phyloP scores from a whole-genome alignment of 2,329 filamentous ascomycete genomes.

The Hypoxylon sp. region DNA sequence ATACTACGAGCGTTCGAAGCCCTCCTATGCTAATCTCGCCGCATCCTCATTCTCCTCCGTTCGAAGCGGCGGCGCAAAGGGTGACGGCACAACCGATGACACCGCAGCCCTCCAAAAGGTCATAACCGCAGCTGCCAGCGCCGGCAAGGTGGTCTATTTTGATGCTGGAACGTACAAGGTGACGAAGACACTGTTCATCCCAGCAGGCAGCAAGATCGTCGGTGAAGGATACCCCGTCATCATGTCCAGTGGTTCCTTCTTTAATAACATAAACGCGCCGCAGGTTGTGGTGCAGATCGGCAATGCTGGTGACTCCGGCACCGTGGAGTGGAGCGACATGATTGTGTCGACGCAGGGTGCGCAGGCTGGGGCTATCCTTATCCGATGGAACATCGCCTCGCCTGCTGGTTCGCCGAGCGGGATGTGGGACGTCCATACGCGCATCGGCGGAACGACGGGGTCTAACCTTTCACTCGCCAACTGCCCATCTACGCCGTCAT shows the following conservation, averaged over 20 bases:
- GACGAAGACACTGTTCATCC: constrained; percentile 67
- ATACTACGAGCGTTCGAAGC: constrained; percentile 83
- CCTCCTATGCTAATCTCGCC: constrained; percentile 76
- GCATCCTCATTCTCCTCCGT: constrained; percentile 76
- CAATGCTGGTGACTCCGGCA: constrained; percentile 68
- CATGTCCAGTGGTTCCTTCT: constrained; percentile 66
- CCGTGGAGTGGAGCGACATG: constrained; percentile 74
- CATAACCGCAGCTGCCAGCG: constrained; percentile 68
- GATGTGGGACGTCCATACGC: constrained; percentile 84
- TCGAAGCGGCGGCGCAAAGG: constrained; percentile 76
- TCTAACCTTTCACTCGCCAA: constrained; percentile 76
- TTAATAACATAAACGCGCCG: constrained; percentile 67
- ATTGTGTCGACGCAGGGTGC: constrained; percentile 73
- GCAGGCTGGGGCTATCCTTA: constrained; percentile 72
- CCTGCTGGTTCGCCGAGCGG: constrained; percentile 60
- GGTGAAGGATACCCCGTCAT: constrained; percentile 71
- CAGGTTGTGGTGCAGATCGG: constrained; percentile 72
- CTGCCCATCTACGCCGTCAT: constrained; percentile 66
- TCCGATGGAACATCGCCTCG: constrained; percentile 73
- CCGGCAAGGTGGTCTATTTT: constrained; percentile 71
- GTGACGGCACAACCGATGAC: constrained; percentile 82
- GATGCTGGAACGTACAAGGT: constrained; percentile 75
- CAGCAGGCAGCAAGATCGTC: constrained; percentile 68
- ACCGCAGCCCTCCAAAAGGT: constrained; percentile 78
- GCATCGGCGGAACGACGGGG: constrained; percentile 80